phyloP scores from a whole-genome alignment of 2,329 filamentous ascomycete genomes.

The Penicillium sp. region DNA sequence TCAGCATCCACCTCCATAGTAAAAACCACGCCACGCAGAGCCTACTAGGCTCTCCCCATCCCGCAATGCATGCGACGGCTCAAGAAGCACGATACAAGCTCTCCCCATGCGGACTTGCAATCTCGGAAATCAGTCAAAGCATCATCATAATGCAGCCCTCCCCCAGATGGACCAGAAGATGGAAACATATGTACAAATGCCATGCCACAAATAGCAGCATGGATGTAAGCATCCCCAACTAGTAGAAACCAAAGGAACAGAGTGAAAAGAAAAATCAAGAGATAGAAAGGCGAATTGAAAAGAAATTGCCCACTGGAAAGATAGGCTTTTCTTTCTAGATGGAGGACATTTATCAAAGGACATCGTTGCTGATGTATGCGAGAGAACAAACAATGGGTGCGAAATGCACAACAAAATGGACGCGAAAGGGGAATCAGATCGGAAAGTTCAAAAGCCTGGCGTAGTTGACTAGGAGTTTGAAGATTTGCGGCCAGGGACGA shows the following conservation, averaged over 20 bases:
- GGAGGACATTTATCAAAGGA: background rate
- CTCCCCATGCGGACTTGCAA: constrained; percentile 13
- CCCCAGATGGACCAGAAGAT: constrained; percentile 18
- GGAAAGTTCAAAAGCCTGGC: constrained; percentile 2
- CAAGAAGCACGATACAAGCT: background rate
- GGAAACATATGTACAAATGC: constrained; percentile 28
- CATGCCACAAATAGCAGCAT: constrained; percentile 12
- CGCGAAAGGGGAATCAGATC: constrained; percentile 3
- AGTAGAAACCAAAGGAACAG: background rate
- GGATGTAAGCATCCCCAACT: constrained; percentile 14
- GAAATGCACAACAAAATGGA: constrained; percentile 12
- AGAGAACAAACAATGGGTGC: background rate
- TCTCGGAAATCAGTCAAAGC: constrained; percentile 11
- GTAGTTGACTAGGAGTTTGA: constrained; percentile 24
- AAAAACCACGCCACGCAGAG: background rate
- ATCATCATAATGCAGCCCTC: constrained; percentile 19
- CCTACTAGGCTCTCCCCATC: constrained; percentile 7
- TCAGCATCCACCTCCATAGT: constrained; percentile 16
- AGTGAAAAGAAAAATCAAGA: background rate
- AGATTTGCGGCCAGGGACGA: constrained; percentile 45
- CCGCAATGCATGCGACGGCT: constrained; percentile 13
- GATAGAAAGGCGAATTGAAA: constrained; percentile 6
- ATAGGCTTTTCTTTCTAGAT: background rate
- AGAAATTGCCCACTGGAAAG: constrained; percentile 5
- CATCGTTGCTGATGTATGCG: constrained; percentile 7